Evolutionary conservation across 306 rosid genomes (phyloP).

Genomic region (Coriaria nepalensis): DNA sequence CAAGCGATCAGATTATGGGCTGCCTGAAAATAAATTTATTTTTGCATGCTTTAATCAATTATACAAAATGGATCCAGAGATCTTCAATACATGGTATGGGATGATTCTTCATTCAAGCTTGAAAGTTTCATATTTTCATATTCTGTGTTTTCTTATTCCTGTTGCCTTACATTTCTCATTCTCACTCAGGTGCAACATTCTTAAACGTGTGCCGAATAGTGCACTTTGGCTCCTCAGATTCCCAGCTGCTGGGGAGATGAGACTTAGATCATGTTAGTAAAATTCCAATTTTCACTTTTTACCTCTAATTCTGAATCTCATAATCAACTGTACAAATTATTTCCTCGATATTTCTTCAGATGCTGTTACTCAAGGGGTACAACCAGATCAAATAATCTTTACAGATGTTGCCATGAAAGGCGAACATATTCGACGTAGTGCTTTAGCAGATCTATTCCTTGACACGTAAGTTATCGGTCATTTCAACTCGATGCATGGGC

Average conservation of each 20-base stretch:
- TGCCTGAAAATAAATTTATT: constrained; percentile 81
- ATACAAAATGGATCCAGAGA: constrained; percentile 99
- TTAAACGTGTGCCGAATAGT: constrained; percentile 85
- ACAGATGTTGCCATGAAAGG: constrained; percentile 95
- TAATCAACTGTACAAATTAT: background rate
- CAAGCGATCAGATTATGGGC: constrained; percentile 78
- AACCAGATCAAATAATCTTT: constrained; percentile 82
- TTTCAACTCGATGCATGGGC: background rate
- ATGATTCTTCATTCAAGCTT: constrained; percentile 8
- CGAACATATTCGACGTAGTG: constrained; percentile 92
- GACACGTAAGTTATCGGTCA: constrained; percentile 50
- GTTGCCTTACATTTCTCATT: constrained; percentile 1
- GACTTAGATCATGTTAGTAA: constrained; percentile 68
- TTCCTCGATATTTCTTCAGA: constrained; percentile 24
- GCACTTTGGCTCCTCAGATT: constrained; percentile 97
- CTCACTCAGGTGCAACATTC: constrained; percentile 79
- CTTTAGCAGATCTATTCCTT: constrained; percentile 85
- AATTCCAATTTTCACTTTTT: background rate
- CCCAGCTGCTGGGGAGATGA: constrained; percentile 97
- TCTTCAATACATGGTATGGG: constrained; percentile 72
- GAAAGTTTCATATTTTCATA: background rate
- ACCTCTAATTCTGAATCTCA: background rate
- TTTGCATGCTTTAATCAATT: constrained; percentile 96
- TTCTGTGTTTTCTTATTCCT: constrained; percentile 7
- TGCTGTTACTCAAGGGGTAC: constrained; percentile 87